Evolutionary conservation across 2,329 filamentous ascomycete species (phyloP).

Genomic region (Cordyceps tenuipes): DNA sequence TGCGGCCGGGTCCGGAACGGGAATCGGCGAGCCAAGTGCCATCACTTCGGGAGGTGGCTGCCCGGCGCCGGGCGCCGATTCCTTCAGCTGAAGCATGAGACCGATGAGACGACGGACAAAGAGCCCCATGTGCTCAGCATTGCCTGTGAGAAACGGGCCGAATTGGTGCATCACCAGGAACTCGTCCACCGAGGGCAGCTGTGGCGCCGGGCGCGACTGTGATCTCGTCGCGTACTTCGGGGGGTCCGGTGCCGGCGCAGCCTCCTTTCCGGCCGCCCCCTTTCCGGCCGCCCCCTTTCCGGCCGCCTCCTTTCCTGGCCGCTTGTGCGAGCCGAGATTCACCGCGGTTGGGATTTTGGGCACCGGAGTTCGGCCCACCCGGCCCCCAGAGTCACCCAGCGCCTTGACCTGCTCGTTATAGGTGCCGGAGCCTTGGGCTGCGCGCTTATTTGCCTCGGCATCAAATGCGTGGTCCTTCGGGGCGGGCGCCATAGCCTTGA

Average conservation of each 20-base stretch:
- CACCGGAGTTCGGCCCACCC: too few relatives aligned
- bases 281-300: too few relatives aligned
- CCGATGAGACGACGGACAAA: background rate
- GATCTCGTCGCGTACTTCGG: background rate
- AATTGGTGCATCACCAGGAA: background rate
- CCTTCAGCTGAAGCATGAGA: background rate
- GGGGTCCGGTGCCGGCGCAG: too few relatives aligned
- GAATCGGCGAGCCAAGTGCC: too few relatives aligned
- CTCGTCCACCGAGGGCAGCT: background rate
- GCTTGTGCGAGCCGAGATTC: too few relatives aligned
- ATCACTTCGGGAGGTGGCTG: too few relatives aligned
- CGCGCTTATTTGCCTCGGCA: background rate
- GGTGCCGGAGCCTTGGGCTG: background rate
- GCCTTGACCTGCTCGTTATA: background rate
- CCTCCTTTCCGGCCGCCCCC: too few relatives aligned
- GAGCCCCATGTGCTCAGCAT: background rate
- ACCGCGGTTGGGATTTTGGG: too few relatives aligned
- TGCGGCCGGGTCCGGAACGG: too few relatives aligned
- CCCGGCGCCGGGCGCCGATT: background rate
- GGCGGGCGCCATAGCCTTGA: background rate
- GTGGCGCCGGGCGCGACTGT: background rate
- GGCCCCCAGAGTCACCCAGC: too few relatives aligned
- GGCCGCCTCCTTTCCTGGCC: too few relatives aligned
- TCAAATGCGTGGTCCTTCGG: background rate
- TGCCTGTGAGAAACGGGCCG: background rate